Conservation (phyloP, 2,329 filamentous ascomycete species). For the Cercospora citrullina region DNA sequence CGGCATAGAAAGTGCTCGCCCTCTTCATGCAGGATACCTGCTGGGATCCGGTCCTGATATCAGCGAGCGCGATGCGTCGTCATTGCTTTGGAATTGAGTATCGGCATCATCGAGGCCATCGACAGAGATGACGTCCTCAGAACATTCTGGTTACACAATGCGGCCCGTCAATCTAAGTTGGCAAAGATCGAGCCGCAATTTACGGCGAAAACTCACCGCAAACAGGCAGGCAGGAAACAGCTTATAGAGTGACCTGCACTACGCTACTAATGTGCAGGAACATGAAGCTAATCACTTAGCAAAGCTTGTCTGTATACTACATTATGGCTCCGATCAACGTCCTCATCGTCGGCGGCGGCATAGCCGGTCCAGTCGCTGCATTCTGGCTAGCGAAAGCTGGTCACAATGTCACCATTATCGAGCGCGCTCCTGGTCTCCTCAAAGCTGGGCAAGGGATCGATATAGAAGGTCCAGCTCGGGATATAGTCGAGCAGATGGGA, state of each 20-base stretch:
- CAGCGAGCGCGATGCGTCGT: not conserved
- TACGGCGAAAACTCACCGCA: not conserved
- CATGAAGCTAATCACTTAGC: not conserved
- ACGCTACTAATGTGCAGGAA: not conserved
- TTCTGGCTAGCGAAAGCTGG: conserved; percentile 38
- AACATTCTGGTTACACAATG: not conserved
- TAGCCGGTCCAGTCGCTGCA: conserved; percentile 39
- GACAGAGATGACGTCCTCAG: not conserved
- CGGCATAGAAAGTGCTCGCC: not conserved
- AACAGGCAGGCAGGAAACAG: not conserved
- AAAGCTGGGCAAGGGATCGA: conserved; percentile 32
- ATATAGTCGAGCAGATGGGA: conserved; percentile 29
- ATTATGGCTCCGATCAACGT: conserved; percentile 28
- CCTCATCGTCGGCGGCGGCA: conserved; percentile 33
- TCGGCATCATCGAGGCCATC: not conserved
- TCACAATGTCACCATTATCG: conserved; percentile 13
- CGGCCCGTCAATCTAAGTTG: not conserved
- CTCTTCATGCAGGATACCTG: not conserved
- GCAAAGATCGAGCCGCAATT: not conserved
- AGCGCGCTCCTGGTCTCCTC: conserved; percentile 9
- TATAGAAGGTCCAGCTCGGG: conserved; percentile 27
- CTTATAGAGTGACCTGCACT: not conserved
- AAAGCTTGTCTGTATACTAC: not conserved
- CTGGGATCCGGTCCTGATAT: not conserved
- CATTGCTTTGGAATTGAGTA: not conserved